phyloP scores from a whole-genome alignment of 2,329 filamentous ascomycete genomes.

The Exophiala lecanii-corni region DNA sequence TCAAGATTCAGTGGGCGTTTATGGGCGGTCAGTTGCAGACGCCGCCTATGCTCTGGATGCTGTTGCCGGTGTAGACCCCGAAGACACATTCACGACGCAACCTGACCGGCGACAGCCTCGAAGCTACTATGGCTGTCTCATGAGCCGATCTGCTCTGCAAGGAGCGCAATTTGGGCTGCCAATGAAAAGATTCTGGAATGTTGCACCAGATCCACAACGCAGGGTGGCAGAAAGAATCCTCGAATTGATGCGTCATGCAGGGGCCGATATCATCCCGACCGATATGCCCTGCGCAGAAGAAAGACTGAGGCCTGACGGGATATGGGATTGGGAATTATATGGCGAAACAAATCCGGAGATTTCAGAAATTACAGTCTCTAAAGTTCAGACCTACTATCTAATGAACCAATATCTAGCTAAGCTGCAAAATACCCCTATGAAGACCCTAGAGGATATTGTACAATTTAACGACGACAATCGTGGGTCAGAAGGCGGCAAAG shows the following conservation, averaged over 20 bases:
- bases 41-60: conserved; percentile 19
- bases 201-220: conserved; percentile 38
- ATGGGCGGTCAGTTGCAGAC: conserved; percentile 26
- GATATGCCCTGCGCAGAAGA: conserved; percentile 31
- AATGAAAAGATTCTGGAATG: conserved; percentile 43
- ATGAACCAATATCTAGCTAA: conserved; percentile 22
- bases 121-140: conserved; percentile 17
- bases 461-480: conserved; percentile 22
- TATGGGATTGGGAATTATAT: conserved; percentile 30
- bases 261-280: conserved; percentile 29
- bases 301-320: conserved; percentile 27
- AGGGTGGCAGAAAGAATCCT: conserved; percentile 33
- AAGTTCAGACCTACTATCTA: conserved; percentile 24
- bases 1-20: conserved; percentile 28
- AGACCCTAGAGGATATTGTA: conserved; percentile 23
- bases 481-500: conserved; percentile 25
- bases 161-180: conserved; percentile 28
- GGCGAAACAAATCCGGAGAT: conserved; percentile 19
- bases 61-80: conserved; percentile 18
- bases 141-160: conserved; percentile 17
- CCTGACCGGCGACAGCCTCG: conserved; percentile 16
- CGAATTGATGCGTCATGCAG: conserved; percentile 35
- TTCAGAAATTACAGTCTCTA: conserved; percentile 20
- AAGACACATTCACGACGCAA: conserved; percentile 17
- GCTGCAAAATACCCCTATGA: conserved; percentile 21